phyloP scores from a whole-genome alignment of 192 early-diverging fungal species.

The Coemansia sp. region DNA sequence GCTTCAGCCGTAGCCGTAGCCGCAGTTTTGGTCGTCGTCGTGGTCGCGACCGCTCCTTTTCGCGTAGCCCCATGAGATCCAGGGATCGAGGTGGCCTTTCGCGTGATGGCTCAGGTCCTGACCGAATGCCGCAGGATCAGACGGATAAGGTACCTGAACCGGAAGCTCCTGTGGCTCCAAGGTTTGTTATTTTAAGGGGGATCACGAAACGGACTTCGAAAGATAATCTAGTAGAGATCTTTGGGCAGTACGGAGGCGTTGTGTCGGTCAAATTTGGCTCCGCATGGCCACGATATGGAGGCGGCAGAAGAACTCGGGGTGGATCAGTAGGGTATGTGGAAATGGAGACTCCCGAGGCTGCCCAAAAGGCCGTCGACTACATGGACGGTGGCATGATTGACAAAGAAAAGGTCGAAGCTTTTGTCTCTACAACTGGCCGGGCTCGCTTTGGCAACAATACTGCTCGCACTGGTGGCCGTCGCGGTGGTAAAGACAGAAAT shows the following conservation, averaged over 20 bases:
- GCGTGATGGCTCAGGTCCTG: neutral
- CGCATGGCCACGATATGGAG: neutral
- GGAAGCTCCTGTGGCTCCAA: neutral
- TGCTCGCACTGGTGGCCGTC: neutral
- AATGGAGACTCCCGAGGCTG: neutral
- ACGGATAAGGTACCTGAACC: neutral
- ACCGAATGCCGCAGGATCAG: neutral
- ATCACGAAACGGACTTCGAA: neutral
- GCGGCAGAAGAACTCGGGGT: neutral
- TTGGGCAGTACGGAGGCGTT: slow-evolving; percentile 18
- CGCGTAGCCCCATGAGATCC: slow-evolving; percentile 21
- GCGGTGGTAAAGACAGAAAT: neutral
- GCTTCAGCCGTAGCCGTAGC: slow-evolving; percentile 1
- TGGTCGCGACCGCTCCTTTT: slow-evolving; percentile 6
- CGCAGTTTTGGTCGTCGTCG: slow-evolving; percentile 2
- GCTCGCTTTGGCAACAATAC: neutral
- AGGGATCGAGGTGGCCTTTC: neutral
- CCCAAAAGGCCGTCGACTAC: slow-evolving; percentile 21
- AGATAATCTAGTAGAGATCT: slow-evolving; percentile 29
- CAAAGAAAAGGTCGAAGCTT: neutral
- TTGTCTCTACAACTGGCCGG: neutral
- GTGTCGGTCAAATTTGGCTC: neutral
- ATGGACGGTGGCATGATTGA: slow-evolving; percentile 39
- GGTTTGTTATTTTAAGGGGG: neutral
- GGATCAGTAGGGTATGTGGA: neutral